These are phyloP conservation scores for Ochromonas danica DNA, from an alignment of 108 stramenopile species.

Conservation along the genomic window DNA sequence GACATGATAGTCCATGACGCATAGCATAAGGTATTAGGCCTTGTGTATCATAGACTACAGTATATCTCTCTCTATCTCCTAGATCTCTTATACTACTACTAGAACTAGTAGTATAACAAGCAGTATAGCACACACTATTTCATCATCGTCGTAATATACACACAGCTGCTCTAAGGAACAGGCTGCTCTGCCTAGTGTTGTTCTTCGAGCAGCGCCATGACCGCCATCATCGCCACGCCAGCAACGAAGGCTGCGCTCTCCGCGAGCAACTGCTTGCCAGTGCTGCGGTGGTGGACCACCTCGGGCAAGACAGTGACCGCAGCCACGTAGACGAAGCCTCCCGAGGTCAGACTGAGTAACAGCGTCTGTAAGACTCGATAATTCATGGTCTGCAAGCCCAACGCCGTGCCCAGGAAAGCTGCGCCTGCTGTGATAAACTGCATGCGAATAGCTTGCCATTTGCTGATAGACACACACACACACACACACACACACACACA, in stretches of 20 bases:
- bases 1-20: too few species aligned
- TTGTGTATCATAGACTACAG: too few species aligned
- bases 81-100: too few species aligned
- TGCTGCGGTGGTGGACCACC: constrained; percentile 52
- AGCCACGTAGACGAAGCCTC: constrained; percentile 82
- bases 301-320: constrained; percentile 71
- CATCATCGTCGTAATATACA: too few species aligned
- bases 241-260: constrained; percentile 61
- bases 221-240: constrained; percentile 72
- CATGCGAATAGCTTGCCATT: constrained; percentile 68
- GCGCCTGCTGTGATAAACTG: constrained; percentile 79
- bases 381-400: constrained; percentile 60
- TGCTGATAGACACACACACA: constrained; percentile 15
- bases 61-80: too few species aligned
- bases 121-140: too few species aligned
- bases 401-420: constrained; percentile 71
- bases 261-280: constrained; percentile 53
- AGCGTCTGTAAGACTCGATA: constrained; percentile 54
- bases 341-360: constrained; percentile 69
- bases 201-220: background rate
- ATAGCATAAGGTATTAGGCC: too few species aligned
- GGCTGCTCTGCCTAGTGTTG: too few species aligned
- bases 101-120: too few species aligned
- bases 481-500: too few species aligned
- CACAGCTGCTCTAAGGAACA: too few species aligned